Evolutionary conservation across 1,139 yeast species (phyloP).

Genomic region (Trichomonascaceae sp.): DNA sequence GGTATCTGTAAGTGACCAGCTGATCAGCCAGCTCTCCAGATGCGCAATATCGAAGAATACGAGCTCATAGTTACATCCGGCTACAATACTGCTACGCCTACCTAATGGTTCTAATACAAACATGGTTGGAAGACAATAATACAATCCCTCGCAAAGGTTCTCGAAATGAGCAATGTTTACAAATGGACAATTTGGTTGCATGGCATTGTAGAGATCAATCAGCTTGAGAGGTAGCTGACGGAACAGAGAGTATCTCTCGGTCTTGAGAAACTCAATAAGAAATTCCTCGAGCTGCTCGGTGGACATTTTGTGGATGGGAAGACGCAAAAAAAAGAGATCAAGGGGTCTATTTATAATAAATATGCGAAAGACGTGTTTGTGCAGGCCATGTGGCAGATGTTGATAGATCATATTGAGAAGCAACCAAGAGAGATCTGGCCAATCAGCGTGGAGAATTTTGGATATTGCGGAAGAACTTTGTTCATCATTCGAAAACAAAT

Average conservation of each 20-base stretch:
- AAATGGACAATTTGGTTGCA: constrained; percentile 1
- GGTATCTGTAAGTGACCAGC: constrained; percentile 1
- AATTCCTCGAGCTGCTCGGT: constrained; percentile 6
- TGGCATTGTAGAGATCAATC: neutral
- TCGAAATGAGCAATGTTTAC: neutral
- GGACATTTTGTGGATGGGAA: neutral
- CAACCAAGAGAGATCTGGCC: neutral
- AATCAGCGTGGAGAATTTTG: too few species aligned
- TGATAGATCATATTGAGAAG: neutral
- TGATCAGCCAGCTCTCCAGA: constrained; percentile 3
- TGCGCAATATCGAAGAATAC: neutral
- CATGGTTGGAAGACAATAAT: constrained; percentile 1
- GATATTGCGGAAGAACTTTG: too few species aligned
- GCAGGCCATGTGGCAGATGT: neutral
- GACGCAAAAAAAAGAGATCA: neutral
- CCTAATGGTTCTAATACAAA: constrained; percentile 1
- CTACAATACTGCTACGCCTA: neutral
- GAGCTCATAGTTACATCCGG: constrained; percentile 4
- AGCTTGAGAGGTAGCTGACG: constrained; percentile 10
- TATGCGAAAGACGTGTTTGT: neutral
- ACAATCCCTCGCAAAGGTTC: neutral
- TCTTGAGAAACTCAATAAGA: constrained; percentile 9
- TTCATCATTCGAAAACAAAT: too few species aligned
- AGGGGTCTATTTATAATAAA: neutral
- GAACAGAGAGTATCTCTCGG: constrained; percentile 2